These are phyloP conservation scores for Tulasnella sp. DNA, from an alignment of 768 basidiomycete genomes.

Conservation along the genomic window DNA sequence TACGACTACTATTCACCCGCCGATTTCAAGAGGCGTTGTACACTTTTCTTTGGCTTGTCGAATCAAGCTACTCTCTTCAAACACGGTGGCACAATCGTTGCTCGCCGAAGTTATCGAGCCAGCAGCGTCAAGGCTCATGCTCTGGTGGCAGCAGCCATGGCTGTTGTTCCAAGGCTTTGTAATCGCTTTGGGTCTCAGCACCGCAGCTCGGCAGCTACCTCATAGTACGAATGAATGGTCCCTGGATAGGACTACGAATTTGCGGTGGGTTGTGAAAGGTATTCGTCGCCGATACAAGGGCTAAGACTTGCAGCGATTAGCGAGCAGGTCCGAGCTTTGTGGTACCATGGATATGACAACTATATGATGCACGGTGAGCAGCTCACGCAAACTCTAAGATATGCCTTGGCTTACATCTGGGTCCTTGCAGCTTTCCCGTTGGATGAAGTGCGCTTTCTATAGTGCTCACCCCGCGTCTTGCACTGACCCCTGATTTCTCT, in stretches of 20 bases:
- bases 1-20: background rate
- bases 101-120: background rate
- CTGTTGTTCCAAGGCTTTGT: background rate
- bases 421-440: slow-evolving; percentile 58
- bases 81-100: background rate
- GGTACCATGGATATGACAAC: slow-evolving; percentile 82
- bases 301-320: slow-evolving; percentile 27
- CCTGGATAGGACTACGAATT: background rate
- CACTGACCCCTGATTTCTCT: background rate
- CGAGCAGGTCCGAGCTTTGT: slow-evolving; percentile 60
- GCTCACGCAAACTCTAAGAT: background rate
- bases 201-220: background rate
- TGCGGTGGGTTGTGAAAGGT: background rate
- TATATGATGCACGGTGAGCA: slow-evolving; percentile 73
- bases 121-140: background rate
- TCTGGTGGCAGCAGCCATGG: background rate
- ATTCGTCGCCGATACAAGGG: background rate
- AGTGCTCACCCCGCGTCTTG: slow-evolving; percentile 9
- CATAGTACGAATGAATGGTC: background rate
- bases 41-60: background rate
- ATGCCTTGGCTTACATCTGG: slow-evolving; percentile 20
- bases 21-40: background rate
- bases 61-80: background rate
- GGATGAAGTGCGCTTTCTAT: slow-evolving; percentile 50
- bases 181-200: background rate